Conservation (phyloP, 1,284 basidiomycete species). For the Cutaneotrichosporon spelunceum region DNA sequence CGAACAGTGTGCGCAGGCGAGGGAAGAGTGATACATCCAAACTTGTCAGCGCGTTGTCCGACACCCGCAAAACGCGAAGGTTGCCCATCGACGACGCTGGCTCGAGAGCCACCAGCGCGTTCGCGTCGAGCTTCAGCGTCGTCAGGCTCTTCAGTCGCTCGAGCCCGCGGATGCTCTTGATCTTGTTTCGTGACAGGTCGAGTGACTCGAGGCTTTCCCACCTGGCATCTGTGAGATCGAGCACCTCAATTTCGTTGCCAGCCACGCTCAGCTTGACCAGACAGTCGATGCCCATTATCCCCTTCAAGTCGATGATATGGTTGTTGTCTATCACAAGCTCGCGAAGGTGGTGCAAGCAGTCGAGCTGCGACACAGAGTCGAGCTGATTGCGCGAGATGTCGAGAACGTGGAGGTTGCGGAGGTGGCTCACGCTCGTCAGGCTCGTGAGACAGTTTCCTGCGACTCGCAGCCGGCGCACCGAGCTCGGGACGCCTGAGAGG, state of each 20-base stretch:
- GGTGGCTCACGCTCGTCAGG: constrained; percentile 82
- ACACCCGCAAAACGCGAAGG: constrained; percentile 78
- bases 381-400: constrained; percentile 89
- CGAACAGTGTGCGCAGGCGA: constrained; percentile 82
- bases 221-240: constrained; percentile 63
- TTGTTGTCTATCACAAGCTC: constrained; percentile 88
- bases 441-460: constrained; percentile 78
- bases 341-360: constrained; percentile 75
- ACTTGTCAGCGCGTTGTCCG: constrained; percentile 70
- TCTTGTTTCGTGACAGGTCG: constrained; percentile 73
- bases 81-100: constrained; percentile 56
- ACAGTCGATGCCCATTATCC: constrained; percentile 71
- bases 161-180: constrained; percentile 63
- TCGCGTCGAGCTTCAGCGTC: constrained; percentile 76
- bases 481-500: constrained; percentile 77
- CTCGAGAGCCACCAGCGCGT: constrained; percentile 52
- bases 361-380: constrained; percentile 77
- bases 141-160: constrained; percentile 63
- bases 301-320: constrained; percentile 69
- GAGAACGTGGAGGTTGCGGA: constrained; percentile 78
- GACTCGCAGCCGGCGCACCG: constrained; percentile 74
- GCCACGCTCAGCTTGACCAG: constrained; percentile 79
- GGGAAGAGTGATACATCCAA: constrained; percentile 68
- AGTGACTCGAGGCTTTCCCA: constrained; percentile 81
- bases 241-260: constrained; percentile 65